Conservation (phyloP, 2,329 filamentous ascomycete genomes). For the Pseudomassariella vexata region DNA sequence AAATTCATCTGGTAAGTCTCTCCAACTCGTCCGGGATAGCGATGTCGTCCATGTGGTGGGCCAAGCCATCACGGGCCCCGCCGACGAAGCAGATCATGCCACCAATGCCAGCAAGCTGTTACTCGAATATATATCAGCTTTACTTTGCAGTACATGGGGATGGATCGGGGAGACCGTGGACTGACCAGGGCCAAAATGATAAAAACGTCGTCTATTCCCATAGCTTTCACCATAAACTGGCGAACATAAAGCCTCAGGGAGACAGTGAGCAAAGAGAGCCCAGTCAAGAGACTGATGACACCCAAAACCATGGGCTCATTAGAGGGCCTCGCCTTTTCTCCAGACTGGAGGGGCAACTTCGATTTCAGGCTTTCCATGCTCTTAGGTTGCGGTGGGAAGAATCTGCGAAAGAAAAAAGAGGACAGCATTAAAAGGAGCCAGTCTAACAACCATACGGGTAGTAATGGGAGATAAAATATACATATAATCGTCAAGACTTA, state of each 20-base stretch:
- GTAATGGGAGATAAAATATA: background rate
- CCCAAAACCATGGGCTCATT: constrained; percentile 4
- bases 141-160: background rate
- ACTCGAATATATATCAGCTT: background rate
- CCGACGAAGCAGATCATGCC: constrained; percentile 7
- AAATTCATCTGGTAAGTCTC: constrained; percentile 5
- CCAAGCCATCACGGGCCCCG: constrained; percentile 6
- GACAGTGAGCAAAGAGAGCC: constrained; percentile 2
- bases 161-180: background rate
- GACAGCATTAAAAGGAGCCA: too few relatives aligned
- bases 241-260: constrained; percentile 7
- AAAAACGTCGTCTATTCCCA: constrained; percentile 7
- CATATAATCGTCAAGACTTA: background rate
- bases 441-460: too few relatives aligned
- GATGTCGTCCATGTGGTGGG: constrained; percentile 5
- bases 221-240: constrained; percentile 6
- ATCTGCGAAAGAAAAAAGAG: too few relatives aligned
- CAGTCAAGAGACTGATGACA: constrained; percentile 5
- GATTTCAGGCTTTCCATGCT: background rate
- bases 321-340: background rate
- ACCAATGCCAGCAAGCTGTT: constrained; percentile 7
- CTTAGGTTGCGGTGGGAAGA: background rate
- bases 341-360: background rate
- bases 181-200: constrained; percentile 7
- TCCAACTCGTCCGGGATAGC: too few relatives aligned